Evolutionary conservation across 1,284 basidiomycete species (phyloP), one percentile per base, ranked within the genome.

Genomic region (Erythrobasidium hasegawianum): DNA sequence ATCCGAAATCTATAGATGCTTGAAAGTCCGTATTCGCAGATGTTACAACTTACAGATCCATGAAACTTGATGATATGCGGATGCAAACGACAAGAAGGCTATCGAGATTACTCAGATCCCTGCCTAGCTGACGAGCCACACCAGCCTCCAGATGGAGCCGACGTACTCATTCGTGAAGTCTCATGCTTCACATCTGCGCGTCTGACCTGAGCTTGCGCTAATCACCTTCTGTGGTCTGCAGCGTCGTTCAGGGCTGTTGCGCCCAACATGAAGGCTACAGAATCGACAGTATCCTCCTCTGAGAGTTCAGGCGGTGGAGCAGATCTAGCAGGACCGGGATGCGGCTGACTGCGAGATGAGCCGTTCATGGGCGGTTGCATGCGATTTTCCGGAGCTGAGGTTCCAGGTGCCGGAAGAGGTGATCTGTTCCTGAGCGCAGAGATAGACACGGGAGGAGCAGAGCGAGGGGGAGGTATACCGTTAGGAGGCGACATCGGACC

Each of bases 221-320:
- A 24, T 47, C 43, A 24, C 43, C 43, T 47, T 47, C 43, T 5
- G 11, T 33, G 33, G 11, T 33, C 33, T 5, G 43, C 24, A 11
- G 49, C 56, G 29, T 57, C 54, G 33, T 65, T 65, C 27, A 65
- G 56, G n/a, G 62, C 62, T 8, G 62, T 65, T 8, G 55, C 57
- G 2, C 62, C 62, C 14, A 65, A 45, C 62, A 65, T 65, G 45
- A 65, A 65, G 38, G 62, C 62, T 7, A 65, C 62, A 4, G 62
- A 65, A 27, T 65, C 62, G 55, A 65, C 62, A 29, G 54, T 58
- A 24, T 65, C 62, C 11, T 65, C 62, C 38, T 65, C 62, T 16
- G 24, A 33, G 41, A 59, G 40, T 7, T 39, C 47, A n/a, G 50
- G 22, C 14, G 20, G 50, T n/a, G 43, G 43, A 47, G 43, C n/a